These are phyloP conservation scores for Prunus fruticosa DNA, from an alignment of 306 rosid species.

Conservation along the genomic window DNA sequence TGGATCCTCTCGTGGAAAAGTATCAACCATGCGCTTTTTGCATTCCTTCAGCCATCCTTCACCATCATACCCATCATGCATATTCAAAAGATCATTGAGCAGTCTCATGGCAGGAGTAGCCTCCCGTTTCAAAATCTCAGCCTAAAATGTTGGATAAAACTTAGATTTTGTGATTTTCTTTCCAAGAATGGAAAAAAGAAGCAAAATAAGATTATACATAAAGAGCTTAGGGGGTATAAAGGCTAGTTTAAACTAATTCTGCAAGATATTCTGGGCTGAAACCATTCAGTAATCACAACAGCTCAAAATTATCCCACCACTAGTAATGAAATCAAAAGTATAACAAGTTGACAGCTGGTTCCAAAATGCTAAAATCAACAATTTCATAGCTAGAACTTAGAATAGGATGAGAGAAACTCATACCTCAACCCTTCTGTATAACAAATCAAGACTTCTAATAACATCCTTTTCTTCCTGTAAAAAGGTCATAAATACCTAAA, in stretches of 20 bases:
- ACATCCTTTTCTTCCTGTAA: conserved; percentile 93
- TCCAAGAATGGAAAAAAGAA: neutral
- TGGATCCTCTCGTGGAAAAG: conserved; percentile 92
- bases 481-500: conserved; percentile 16
- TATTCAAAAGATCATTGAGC: conserved; percentile 80
- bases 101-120: conserved; percentile 91
- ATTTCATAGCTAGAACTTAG: neutral
- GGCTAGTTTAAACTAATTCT: neutral
- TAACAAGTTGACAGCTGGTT: neutral
- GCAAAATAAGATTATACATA: neutral
- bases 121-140: conserved; percentile 85
- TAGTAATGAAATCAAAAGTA: neutral
- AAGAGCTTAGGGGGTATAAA: neutral
- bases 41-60: conserved; percentile 80
- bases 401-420: conserved; percentile 13
- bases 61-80: conserved; percentile 72
- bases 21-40: conserved; percentile 59
- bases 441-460: conserved; percentile 80
- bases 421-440: conserved; percentile 96
- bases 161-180: neutral
- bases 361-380: neutral
- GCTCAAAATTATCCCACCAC: neutral
- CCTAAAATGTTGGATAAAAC: conserved; percentile 36
- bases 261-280: conserved; percentile 25
- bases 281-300: conserved; percentile 2